Percentiles rank a stretch among this genome's conserved stretches.
Evolutionary conservation across 345 rosid genomes (phyloP).

Genomic region (Eucalyptus regnans): DNA sequence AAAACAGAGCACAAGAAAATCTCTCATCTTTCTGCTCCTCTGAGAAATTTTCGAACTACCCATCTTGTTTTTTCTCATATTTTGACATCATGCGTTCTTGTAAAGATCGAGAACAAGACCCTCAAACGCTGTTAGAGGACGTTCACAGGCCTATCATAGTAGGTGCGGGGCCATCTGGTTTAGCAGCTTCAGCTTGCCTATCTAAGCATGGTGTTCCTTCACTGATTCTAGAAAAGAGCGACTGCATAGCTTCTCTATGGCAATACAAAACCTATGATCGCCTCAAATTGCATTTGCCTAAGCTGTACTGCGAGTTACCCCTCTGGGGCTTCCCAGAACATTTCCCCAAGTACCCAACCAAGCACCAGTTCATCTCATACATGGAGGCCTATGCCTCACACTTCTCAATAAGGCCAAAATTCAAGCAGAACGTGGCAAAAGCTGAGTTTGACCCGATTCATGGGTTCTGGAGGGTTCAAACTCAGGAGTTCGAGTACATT

Average conservation of each 20-base stretch:
- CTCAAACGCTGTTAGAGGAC: background rate
- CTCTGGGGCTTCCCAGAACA: constrained; percentile 46
- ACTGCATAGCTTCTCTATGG: constrained; percentile 87
- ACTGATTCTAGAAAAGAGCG: constrained; percentile 58
- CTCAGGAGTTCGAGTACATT: constrained; percentile 34
- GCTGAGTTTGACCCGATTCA: constrained; percentile 38
- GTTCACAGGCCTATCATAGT: constrained; percentile 65
- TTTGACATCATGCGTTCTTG: constrained; percentile 26
- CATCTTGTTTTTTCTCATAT: background rate
- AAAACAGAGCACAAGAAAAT: background rate
- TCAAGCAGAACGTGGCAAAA: constrained; percentile 42
- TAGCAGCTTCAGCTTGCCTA: constrained; percentile 73
- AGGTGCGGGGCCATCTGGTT: constrained; percentile 97
- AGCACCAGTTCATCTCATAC: constrained; percentile 61
- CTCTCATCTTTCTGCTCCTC: background rate
- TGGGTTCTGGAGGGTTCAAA: constrained; percentile 57
- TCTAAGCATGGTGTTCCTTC: constrained; percentile 41
- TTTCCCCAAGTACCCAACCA: constrained; percentile 76
- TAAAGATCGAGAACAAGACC: constrained; percentile 1
- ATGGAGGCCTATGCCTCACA: constrained; percentile 54
- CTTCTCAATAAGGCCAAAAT: constrained; percentile 52
- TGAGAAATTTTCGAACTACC: background rate
- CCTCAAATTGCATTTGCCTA: constrained; percentile 85
- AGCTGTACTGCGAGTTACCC: constrained; percentile 73
- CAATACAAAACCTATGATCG: constrained; percentile 68